These are phyloP conservation scores for Lichenothelia convexa DNA, from an alignment of 495 filamentous ascomycete species.

Conservation along the genomic window DNA sequence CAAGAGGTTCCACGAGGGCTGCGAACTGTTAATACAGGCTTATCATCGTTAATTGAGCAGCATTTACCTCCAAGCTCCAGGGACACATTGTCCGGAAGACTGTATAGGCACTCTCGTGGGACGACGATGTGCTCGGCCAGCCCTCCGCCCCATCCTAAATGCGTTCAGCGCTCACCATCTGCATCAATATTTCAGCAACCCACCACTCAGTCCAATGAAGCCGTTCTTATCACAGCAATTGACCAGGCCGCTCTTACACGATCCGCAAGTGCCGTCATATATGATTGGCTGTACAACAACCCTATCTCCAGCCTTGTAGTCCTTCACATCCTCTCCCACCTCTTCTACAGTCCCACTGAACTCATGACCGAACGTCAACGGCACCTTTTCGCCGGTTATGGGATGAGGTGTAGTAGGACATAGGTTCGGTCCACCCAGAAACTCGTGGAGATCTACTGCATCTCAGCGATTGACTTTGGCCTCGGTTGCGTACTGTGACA, in stretches of 20 bases:
- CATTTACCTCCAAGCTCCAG: conserved; percentile 31
- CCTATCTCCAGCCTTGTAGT: conserved; percentile 33
- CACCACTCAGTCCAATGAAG: conserved; percentile 40
- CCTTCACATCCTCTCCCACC: conserved; percentile 32
- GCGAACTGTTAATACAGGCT: background rate
- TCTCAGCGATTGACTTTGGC: background rate
- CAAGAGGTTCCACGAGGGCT: conserved; percentile 42
- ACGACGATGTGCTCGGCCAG: conserved; percentile 38
- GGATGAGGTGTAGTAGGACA: conserved; percentile 39
- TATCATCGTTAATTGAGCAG: background rate
- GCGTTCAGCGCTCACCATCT: no score
- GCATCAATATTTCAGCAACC: conserved; percentile 6
- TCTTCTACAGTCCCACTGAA: conserved; percentile 42
- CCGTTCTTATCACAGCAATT: conserved; percentile 41
- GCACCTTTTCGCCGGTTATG: conserved; percentile 35
- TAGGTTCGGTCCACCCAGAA: conserved; percentile 33
- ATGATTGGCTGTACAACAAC: conserved; percentile 42
- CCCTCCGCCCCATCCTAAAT: conserved; percentile 37
- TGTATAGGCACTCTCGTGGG: conserved; percentile 23
- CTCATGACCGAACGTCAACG: conserved; percentile 43
- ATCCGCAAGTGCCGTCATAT: conserved; percentile 35
- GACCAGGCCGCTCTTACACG: conserved; percentile 30
- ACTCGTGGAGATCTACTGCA: conserved; percentile 39
- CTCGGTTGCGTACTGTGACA: no score
- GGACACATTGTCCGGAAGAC: conserved; percentile 29